Conservation (phyloP, 1,139 yeast genomes). For the Saccharomycopsis phalli region DNA sequence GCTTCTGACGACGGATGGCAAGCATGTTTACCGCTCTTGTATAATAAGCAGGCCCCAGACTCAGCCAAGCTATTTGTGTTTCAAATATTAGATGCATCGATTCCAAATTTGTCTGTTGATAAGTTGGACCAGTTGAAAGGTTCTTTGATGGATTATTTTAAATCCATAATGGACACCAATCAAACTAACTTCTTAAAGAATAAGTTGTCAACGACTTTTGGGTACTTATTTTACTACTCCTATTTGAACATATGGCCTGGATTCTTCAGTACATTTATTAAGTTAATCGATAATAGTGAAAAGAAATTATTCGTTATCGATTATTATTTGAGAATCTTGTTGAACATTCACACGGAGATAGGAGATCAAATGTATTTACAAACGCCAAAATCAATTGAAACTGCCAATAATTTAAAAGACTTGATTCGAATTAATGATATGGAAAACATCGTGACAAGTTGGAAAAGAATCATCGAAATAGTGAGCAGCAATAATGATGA, state of each 20-base stretch:
- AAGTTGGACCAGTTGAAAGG: conserved; percentile 31
- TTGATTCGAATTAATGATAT: conserved; percentile 71
- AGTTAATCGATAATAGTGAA: conserved; percentile 27
- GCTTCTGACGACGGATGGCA: conserved; percentile 73
- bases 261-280: conserved; percentile 59
- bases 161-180: conserved; percentile 24
- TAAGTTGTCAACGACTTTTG: conserved; percentile 68
- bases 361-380: conserved; percentile 84
- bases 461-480: conserved; percentile 51
- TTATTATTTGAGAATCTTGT: conserved; percentile 63
- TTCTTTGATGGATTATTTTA: conserved; percentile 34
- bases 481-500: conserved; percentile 23
- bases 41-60: conserved; percentile 35
- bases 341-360: conserved; percentile 79
- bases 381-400: conserved; percentile 44
- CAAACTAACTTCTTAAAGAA: conserved; percentile 52
- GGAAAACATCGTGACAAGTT: conserved; percentile 52
- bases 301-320: conserved; percentile 36
- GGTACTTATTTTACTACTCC: conserved; percentile 57
- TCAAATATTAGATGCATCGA: conserved; percentile 68
- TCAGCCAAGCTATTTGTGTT: conserved; percentile 67
- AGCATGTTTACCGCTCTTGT: conserved; percentile 58
- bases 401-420: conserved; percentile 72
- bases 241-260: conserved; percentile 57
- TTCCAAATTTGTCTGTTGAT: conserved; percentile 42